A percentile compares a stretch with the other conserved stretches of the same genome.
Conservation (phyloP, 345 rosid genomes). For the Lagerstroemia speciosa region DNA sequence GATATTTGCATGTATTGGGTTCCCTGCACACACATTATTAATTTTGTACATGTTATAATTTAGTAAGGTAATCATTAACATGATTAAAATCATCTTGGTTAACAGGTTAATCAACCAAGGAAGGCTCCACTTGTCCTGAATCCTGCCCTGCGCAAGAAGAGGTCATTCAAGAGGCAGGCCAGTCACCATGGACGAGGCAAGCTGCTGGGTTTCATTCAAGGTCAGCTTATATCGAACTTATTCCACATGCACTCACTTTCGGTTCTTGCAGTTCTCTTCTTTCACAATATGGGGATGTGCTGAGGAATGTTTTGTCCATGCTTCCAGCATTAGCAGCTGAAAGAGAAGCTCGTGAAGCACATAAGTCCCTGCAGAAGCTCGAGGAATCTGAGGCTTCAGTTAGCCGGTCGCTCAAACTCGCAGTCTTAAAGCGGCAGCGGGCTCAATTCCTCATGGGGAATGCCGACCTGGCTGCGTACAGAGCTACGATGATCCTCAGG, state of each 20-base stretch:
- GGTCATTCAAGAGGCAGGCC: conserved; percentile 67
- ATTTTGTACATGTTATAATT: too few relatives aligned
- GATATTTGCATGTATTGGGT: too few relatives aligned
- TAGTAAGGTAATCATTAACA: neutral
- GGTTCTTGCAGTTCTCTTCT: neutral
- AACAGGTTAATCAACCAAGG: conserved; percentile 54
- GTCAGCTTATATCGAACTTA: conserved; percentile 16
- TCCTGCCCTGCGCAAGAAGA: conserved; percentile 59
- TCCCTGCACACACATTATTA: too few relatives aligned
- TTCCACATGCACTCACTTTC: neutral
- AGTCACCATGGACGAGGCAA: conserved; percentile 71
- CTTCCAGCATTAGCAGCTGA: conserved; percentile 37
- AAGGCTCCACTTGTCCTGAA: conserved; percentile 50
- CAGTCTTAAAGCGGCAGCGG: conserved; percentile 43
- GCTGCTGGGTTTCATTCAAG: conserved; percentile 40
- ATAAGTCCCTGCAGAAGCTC: conserved; percentile 24
- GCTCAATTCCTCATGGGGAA: conserved; percentile 67
- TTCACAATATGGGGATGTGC: neutral
- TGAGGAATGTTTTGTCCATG: neutral
- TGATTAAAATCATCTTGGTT: neutral
- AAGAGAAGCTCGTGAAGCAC: conserved; percentile 41
- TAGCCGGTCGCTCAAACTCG: conserved; percentile 29
- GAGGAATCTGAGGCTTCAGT: conserved; percentile 50
- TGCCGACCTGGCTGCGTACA: conserved; percentile 80
- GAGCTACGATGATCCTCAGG: conserved; percentile 53